These are phyloP conservation scores for Xylaria polymorpha DNA, from an alignment of 2,329 filamentous ascomycete species.

Conservation along the genomic window DNA sequence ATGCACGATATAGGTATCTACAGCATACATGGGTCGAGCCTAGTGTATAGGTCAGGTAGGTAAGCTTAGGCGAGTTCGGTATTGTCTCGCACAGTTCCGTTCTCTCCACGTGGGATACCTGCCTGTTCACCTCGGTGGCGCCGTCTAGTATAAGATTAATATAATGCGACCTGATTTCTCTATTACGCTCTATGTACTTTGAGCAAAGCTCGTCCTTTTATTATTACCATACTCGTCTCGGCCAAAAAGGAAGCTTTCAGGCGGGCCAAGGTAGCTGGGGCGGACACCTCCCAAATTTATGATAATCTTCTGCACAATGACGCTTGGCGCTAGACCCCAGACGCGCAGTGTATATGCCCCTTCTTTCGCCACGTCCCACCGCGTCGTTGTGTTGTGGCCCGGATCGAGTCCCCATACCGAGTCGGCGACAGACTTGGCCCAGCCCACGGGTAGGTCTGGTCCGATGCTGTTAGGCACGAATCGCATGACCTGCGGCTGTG, in stretches of 20 bases:
- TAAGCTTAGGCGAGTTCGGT: neutral
- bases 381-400: conserved; percentile 58
- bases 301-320: conserved; percentile 67
- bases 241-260: conserved; percentile 63
- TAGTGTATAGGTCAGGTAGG: too few relatives aligned
- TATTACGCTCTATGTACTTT: neutral
- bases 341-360: conserved; percentile 63
- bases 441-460: conserved; percentile 55
- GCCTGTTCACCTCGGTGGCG: neutral
- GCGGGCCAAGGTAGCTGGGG: conserved; percentile 66
- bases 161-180: neutral
- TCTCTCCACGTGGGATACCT: neutral
- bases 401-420: conserved; percentile 58
- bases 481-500: conserved; percentile 50
- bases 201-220: conserved; percentile 54
- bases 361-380: conserved; percentile 54
- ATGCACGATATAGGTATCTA: neutral
- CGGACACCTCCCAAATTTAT: conserved; percentile 66
- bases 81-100: neutral
- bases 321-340: conserved; percentile 63
- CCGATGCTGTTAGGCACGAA: conserved; percentile 58
- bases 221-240: conserved; percentile 54
- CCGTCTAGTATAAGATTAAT: neutral
- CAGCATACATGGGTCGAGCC: neutral
- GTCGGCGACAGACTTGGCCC: conserved; percentile 59